Conservation (phyloP, 768 basidiomycete genomes). For the Auricularia auricula-judae region DNA sequence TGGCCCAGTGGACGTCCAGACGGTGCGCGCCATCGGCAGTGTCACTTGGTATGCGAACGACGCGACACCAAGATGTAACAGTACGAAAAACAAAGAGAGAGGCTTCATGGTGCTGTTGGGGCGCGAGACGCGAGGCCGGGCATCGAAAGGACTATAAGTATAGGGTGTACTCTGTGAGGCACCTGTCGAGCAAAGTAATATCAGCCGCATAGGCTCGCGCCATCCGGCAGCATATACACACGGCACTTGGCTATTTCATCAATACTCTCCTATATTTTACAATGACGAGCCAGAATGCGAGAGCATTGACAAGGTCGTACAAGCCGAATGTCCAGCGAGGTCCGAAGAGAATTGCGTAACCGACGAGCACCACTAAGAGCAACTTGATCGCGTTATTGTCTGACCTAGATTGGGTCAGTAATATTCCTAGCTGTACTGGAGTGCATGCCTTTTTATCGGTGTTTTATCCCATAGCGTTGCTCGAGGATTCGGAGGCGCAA, state of each 20-base stretch:
- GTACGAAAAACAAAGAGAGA: too few relatives aligned
- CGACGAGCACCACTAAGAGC: slow-evolving; percentile 4
- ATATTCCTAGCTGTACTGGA: not conserved
- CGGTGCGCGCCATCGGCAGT: slow-evolving; percentile 31
- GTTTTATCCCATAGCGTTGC: slow-evolving; percentile 21
- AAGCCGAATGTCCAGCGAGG: slow-evolving; percentile 55
- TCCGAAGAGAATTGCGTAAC: slow-evolving; percentile 46
- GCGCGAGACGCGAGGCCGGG: too few relatives aligned
- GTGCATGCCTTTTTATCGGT: not conserved
- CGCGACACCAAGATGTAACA: slow-evolving; percentile 30
- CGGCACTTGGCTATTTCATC: not conserved
- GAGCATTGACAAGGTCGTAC: slow-evolving; percentile 48
- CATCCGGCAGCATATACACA: not conserved
- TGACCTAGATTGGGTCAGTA: not conserved
- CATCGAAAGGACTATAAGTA: too few relatives aligned
- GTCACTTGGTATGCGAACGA: slow-evolving; percentile 55
- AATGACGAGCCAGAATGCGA: slow-evolving; percentile 34
- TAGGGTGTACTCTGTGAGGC: not conserved
- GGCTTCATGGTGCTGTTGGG: too few relatives aligned
- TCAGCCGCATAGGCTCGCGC: not conserved
- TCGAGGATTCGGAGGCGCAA: slow-evolving; percentile 38
- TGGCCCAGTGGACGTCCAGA: slow-evolving; percentile 48
- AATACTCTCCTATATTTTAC: not conserved
- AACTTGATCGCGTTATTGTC: not conserved
- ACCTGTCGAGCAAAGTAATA: not conserved